Percentiles rank a stretch among this genome's conserved stretches.
These are phyloP conservation scores for Tetradesmus obliquus DNA, from an alignment of 139 green algal species.

Conservation along the genomic window DNA sequence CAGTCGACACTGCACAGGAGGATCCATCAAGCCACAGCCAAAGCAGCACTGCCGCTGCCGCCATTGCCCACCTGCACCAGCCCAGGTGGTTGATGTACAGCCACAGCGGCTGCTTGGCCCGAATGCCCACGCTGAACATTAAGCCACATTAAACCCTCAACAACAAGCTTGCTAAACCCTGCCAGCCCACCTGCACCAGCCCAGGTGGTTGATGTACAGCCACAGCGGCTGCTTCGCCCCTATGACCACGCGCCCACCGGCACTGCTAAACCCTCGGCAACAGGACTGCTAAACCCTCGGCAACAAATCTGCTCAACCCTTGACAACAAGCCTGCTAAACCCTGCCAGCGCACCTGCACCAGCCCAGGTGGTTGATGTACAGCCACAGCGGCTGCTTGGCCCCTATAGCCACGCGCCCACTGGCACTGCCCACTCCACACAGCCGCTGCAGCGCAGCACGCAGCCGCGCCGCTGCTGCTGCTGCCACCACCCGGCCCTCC, in stretches of 20 bases:
- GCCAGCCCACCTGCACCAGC: conserved; percentile 33
- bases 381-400: conserved; percentile 43
- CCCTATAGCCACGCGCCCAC: not conserved
- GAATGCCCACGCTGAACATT: not conserved
- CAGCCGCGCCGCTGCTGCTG: conserved; percentile 20
- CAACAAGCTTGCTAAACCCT: no score
- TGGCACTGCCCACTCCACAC: not conserved
- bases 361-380: conserved; percentile 51
- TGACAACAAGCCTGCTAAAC: no score
- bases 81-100: conserved; percentile 50
- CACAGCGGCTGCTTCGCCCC: conserved; percentile 38
- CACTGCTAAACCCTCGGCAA: not conserved
- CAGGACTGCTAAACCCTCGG: not conserved
- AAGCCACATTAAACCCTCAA: not conserved
- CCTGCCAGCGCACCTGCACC: conserved; percentile 20
- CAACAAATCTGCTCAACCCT: no score
- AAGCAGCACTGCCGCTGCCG: no score
- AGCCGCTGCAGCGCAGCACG: conserved; percentile 32
- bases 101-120: conserved; percentile 36
- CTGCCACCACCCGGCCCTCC: not conserved
- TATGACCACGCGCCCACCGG: not conserved
- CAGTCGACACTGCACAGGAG: no score
- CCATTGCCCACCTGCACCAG: conserved; percentile 28
- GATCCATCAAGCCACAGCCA: no score
- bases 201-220: conserved; percentile 51